A percentile compares a stretch with the other conserved stretches of the same genome.
Evolutionary conservation across 345 rosid species (phyloP).

Genomic region (Melaleuca quinquenervia): DNA sequence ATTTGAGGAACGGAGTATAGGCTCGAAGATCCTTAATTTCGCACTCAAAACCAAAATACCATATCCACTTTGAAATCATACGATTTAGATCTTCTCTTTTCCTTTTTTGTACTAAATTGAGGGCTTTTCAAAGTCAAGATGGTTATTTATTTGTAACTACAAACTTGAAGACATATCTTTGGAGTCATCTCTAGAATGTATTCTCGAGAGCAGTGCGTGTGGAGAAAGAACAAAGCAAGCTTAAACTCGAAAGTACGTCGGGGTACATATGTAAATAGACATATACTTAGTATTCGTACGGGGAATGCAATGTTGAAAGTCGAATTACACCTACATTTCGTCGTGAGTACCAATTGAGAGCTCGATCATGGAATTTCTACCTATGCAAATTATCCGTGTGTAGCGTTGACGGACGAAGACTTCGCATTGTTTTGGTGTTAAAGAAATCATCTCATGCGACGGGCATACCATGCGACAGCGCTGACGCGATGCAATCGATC

Average conservation of each 20-base stretch:
- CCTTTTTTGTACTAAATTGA: not conserved
- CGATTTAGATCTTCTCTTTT: not conserved
- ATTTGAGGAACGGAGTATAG: not conserved
- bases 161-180: too few relatives aligned
- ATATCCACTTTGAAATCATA: not conserved
- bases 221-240: not conserved
- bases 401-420: too few relatives aligned
- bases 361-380: too few relatives aligned
- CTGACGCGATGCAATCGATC: fast-evolving
- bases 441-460: not conserved
- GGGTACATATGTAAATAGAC: too few relatives aligned
- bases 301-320: not conserved
- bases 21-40: not conserved
- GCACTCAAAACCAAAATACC: not conserved
- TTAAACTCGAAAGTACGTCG: not conserved
- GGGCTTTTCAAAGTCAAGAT: not conserved
- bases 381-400: too few relatives aligned
- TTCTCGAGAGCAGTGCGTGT: too few relatives aligned
- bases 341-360: too few relatives aligned
- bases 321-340: not conserved
- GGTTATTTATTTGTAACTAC: too few relatives aligned
- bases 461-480: not conserved
- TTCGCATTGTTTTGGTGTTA: not conserved
- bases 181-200: too few relatives aligned
- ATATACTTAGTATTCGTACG: not conserved